Percentiles rank a stretch among this genome's conserved stretches.
Evolutionary conservation across 495 filamentous ascomycete genomes (phyloP).

Genomic region (Lentithecium fluviatile): DNA sequence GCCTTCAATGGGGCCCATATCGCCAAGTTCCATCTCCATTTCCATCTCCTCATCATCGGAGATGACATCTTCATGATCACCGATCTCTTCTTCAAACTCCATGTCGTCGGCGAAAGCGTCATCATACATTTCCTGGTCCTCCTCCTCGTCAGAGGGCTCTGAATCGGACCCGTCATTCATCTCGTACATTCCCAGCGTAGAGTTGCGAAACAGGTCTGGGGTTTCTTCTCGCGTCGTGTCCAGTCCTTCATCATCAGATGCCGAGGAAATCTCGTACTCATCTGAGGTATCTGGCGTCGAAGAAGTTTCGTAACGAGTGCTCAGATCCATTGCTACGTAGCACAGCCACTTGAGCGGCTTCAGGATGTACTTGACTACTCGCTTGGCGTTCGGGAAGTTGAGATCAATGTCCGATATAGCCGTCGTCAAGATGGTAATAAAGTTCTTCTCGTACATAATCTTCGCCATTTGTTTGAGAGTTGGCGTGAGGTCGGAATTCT

Average conservation of each 20-base stretch:
- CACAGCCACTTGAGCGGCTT: conserved; percentile 84
- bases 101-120: conserved; percentile 79
- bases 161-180: conserved; percentile 68
- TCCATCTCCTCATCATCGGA: conserved; percentile 84
- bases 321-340: conserved; percentile 79
- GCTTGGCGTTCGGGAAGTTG: conserved; percentile 87
- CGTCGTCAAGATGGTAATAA: conserved; percentile 79
- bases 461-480: conserved; percentile 77
- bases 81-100: conserved; percentile 74
- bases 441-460: conserved; percentile 98
- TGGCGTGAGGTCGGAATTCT: conserved; percentile 45
- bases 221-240: conserved; percentile 88
- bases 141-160: conserved; percentile 64
- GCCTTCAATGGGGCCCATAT: conserved; percentile 82
- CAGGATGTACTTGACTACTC: conserved; percentile 93
- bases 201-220: conserved; percentile 94
- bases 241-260: conserved; percentile 83
- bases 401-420: conserved; percentile 95
- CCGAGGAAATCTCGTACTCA: conserved; percentile 86
- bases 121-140: conserved; percentile 46
- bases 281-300: conserved; percentile 61
- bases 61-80: conserved; percentile 74
- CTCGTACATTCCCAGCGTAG: conserved; percentile 91
- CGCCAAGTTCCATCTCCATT: conserved; percentile 51
- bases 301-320: conserved; percentile 70